Base-by-base conservation (phyloP, 1,284 basidiomycete genomes). In the Ceratobasidium sp. region DNA sequence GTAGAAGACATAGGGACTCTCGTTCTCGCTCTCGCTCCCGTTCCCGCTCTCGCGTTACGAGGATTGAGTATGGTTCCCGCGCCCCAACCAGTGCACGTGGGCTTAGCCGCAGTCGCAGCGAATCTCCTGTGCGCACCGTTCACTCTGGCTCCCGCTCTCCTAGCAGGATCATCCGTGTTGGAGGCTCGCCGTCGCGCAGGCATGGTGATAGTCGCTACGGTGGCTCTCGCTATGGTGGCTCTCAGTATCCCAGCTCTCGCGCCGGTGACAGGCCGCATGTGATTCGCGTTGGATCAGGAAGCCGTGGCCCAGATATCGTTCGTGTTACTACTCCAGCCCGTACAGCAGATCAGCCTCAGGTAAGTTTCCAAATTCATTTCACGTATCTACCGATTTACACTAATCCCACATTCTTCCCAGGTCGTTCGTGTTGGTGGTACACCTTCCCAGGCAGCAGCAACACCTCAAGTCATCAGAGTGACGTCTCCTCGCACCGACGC, bases 371-470 rank as follows among this genome's bases (percentile, higher is more conserved):
- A 3, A 29, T 33, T 44, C 11, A 41, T 41, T 41, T 41, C 11
- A 5, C 9, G 27, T 9, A 33, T 62, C 45, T 44, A 50, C 47
- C 1, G 41, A 11, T 2, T 27, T 31, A 22, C 8, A 14, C 41
- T 6, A 24, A 53, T 33, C 62, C n/a, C 15, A 73, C 45, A 50
- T 5, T 33, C 24, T 62, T 6, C 15, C 1, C 19, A 73, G 69
- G 69, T 73, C n/a, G 69, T 73, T 63, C 69, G 69, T 22, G 57
- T 73, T 47, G 69, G 69, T 17, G 60, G 60, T 27, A 63, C 69
- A 17, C 67, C 67, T 19, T 60, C 57, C 7, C 57, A 72, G 2
- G 48, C 31, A 7, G 36, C 50, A 27, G 15, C 57, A 9, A 59
- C 47, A 7, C 69, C 69, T 7, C 69, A 73, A 31, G 48, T 73